These are phyloP conservation scores for Xylaria palmicola DNA, from an alignment of 495 filamentous ascomycete species.

Conservation along the genomic window DNA sequence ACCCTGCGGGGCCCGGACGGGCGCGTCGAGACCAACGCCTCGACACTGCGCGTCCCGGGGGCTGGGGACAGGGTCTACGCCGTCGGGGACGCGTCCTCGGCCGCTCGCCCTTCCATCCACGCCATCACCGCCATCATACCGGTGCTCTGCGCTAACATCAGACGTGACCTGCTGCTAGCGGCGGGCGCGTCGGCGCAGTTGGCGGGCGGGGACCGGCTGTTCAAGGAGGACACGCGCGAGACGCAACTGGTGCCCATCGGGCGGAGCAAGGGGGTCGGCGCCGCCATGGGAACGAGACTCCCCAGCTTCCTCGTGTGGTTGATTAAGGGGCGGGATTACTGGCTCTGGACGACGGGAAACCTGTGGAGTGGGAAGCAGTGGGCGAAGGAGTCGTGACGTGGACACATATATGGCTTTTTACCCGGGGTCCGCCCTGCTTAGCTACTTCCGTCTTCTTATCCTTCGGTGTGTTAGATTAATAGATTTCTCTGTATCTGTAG, in stretches of 20 bases:
- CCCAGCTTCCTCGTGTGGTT: slow-evolving; percentile 58
- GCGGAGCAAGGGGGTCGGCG: slow-evolving; percentile 51
- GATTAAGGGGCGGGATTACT: slow-evolving; percentile 64
- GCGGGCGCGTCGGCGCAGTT: slow-evolving; percentile 26
- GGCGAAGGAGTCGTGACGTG: slow-evolving; percentile 43
- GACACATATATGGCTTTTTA: not conserved
- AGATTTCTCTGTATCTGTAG: too few relatives aligned
- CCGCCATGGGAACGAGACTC: slow-evolving; percentile 50
- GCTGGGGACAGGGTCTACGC: slow-evolving; percentile 33
- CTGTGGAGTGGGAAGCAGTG: slow-evolving; percentile 55
- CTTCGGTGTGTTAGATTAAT: too few relatives aligned
- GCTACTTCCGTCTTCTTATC: not conserved
- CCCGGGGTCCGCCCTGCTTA: too few relatives aligned
- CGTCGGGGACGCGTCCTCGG: slow-evolving; percentile 35
- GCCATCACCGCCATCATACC: slow-evolving; percentile 28
- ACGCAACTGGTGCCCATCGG: slow-evolving; percentile 57
- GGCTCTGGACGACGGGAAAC: slow-evolving; percentile 48
- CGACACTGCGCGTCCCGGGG: slow-evolving; percentile 34
- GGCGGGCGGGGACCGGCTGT: slow-evolving; percentile 22
- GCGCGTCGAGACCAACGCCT: slow-evolving; percentile 29
- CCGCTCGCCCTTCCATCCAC: slow-evolving; percentile 31
- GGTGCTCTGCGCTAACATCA: slow-evolving; percentile 32
- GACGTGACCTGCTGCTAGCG: slow-evolving; percentile 29
- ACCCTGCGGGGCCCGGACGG: slow-evolving; percentile 27
- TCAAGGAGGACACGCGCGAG: slow-evolving; percentile 43